Evolutionary conservation across 108 stramenopile species (phyloP).

Genomic region (Pinguiococcus pyrenoidosus): DNA sequence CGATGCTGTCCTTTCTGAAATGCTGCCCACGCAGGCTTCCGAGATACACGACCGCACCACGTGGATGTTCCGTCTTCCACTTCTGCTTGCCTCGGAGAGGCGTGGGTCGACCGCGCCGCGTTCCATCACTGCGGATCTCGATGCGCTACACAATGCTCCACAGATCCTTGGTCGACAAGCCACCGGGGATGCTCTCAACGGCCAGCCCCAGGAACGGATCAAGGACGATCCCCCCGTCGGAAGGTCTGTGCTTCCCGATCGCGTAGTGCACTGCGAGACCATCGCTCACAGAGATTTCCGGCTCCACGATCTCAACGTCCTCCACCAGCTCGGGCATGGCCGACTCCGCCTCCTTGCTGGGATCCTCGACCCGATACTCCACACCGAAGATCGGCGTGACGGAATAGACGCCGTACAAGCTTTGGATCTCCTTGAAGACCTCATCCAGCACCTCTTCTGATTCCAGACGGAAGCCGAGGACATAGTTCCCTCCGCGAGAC

Average conservation of each 20-base stretch:
- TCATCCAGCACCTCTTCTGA: constrained; percentile 14
- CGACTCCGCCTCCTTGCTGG: constrained; percentile 20
- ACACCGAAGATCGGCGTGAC: constrained; percentile 42
- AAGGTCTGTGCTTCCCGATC: constrained; percentile 16
- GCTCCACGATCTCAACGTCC: constrained; percentile 39
- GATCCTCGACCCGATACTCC: constrained; percentile 28
- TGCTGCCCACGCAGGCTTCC: no score
- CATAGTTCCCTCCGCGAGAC: constrained; percentile 30
- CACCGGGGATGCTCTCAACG: constrained; percentile 33
- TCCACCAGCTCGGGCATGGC: constrained; percentile 17
- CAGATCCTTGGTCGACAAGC: constrained; percentile 22
- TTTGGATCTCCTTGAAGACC: constrained; percentile 25
- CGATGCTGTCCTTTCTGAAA: no score
- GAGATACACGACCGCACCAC: no score
- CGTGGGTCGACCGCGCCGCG: no score
- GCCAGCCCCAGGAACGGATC: constrained; percentile 44
- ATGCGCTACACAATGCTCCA: constrained; percentile 26
- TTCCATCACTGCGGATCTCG: background rate
- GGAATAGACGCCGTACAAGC: constrained; percentile 32
- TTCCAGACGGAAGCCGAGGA: constrained; percentile 34
- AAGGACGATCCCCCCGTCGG: constrained; percentile 23
- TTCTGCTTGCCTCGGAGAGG: no score
- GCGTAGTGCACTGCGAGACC: constrained; percentile 41
- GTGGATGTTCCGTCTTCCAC: no score
- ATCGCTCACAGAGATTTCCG: constrained; percentile 14